Conservation (phyloP, 345 rosid species). For the Gossypium mustelinum region DNA sequence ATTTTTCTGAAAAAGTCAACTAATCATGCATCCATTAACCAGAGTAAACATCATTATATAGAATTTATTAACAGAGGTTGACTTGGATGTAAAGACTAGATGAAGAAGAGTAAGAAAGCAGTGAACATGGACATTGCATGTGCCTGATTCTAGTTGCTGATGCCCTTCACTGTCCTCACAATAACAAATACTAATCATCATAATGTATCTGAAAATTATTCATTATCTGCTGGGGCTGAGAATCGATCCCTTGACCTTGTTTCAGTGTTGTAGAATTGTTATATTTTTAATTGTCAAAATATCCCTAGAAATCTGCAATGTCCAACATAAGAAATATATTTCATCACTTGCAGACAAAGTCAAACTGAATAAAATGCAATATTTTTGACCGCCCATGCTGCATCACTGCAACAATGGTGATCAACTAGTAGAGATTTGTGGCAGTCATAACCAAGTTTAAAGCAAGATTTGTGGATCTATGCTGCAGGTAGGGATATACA, state of each 20-base stretch:
- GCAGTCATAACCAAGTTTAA: too few species aligned
- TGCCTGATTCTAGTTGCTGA: not conserved
- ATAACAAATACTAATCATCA: constrained; percentile 13
- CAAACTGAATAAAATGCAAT: constrained; percentile 1
- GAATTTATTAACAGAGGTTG: not conserved
- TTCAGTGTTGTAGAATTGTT: not conserved
- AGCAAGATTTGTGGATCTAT: too few species aligned
- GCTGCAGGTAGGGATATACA: too few species aligned
- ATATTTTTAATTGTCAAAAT: constrained; percentile 17
- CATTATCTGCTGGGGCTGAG: not conserved
- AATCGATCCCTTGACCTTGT: not conserved
- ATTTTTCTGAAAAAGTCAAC: constrained; percentile 27
- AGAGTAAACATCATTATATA: not conserved
- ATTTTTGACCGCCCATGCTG: too few species aligned
- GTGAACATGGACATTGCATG: constrained; percentile 22
- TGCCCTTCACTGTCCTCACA: constrained; percentile 12
- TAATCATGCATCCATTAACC: constrained; percentile 21
- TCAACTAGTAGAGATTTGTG: too few species aligned
- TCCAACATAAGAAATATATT: constrained; percentile 16
- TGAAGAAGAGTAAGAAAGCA: not conserved
- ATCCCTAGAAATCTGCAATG: constrained; percentile 62
- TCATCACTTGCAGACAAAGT: constrained; percentile 18
- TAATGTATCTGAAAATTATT: constrained; percentile 11
- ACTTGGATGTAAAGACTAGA: constrained; percentile 4
- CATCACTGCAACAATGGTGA: too few species aligned